phyloP scores from a whole-genome alignment of 371 early-diverging fungal species.

The Syncephalastrum contaminatum region DNA sequence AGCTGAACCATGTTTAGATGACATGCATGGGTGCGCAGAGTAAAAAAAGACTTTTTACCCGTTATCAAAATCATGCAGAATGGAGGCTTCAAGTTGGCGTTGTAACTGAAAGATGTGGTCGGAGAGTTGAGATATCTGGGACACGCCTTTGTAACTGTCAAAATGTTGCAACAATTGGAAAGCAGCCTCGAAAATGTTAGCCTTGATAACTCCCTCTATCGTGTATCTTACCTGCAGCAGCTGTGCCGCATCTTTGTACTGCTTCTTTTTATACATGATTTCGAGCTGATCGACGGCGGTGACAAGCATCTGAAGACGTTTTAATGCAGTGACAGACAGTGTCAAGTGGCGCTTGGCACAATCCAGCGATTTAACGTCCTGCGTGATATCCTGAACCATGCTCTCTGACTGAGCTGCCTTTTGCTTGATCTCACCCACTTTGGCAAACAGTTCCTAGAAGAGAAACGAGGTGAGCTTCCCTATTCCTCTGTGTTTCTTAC shows the following conservation, averaged over 20 bases:
- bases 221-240: slow-evolving; percentile 63
- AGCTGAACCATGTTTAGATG: slow-evolving; percentile 21
- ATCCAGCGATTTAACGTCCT: slow-evolving; percentile 93
- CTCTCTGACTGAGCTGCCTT: slow-evolving; percentile 85
- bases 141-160: slow-evolving; percentile 69
- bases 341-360: slow-evolving; percentile 90
- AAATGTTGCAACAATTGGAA: slow-evolving; percentile 79
- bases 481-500: background rate
- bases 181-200: slow-evolving; percentile 57
- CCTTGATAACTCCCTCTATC: background rate
- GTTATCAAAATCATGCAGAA: slow-evolving; percentile 76
- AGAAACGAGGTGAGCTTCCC: background rate
- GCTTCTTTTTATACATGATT: slow-evolving; percentile 59
- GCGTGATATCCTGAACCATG: slow-evolving; percentile 92
- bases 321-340: slow-evolving; percentile 75
- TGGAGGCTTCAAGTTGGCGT: slow-evolving; percentile 64
- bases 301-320: slow-evolving; percentile 88
- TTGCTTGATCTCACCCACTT: slow-evolving; percentile 79
- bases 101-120: slow-evolving; percentile 65
- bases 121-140: slow-evolving; percentile 71
- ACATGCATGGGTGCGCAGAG: background rate
- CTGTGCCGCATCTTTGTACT: slow-evolving; percentile 78
- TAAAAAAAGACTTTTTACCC: slow-evolving; percentile 28
- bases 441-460: slow-evolving; percentile 68
- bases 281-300: slow-evolving; percentile 80